phyloP scores from a whole-genome alignment of 1,284 basidiomycete genomes.

The Psilocybe mexicana region DNA sequence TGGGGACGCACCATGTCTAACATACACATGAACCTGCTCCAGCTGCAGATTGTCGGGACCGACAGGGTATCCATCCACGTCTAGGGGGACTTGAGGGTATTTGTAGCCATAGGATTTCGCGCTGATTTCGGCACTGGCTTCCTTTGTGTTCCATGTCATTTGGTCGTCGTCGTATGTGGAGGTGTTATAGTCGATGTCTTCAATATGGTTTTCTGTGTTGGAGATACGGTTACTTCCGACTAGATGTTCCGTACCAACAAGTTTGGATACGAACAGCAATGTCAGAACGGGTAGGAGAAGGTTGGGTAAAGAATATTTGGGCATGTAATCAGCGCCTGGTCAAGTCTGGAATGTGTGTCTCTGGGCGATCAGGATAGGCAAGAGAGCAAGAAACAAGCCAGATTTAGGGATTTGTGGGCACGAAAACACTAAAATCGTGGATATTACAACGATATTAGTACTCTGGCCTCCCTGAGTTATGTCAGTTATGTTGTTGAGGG shows the following conservation, averaged over 20 bases:
- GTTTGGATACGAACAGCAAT: neutral
- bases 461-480: too few relatives aligned
- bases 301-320: neutral
- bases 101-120: conserved; percentile 6
- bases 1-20: conserved; percentile 65
- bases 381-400: neutral
- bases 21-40: conserved; percentile 73
- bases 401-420: neutral
- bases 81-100: conserved; percentile 46
- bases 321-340: conserved; percentile 3
- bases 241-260: neutral
- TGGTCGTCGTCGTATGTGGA: neutral
- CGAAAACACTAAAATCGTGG: neutral
- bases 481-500: too few relatives aligned
- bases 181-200: neutral
- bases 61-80: conserved; percentile 59
- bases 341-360: neutral
- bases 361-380: neutral
- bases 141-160: conserved; percentile 4
- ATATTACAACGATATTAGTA: too few relatives aligned
- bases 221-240: neutral
- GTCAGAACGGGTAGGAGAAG: conserved; percentile 1
- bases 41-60: conserved; percentile 58
- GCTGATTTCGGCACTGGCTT: neutral
- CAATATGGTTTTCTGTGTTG: neutral